phyloP scores from a whole-genome alignment of 2,329 filamentous ascomycete species.

The Fusarium sororula region DNA sequence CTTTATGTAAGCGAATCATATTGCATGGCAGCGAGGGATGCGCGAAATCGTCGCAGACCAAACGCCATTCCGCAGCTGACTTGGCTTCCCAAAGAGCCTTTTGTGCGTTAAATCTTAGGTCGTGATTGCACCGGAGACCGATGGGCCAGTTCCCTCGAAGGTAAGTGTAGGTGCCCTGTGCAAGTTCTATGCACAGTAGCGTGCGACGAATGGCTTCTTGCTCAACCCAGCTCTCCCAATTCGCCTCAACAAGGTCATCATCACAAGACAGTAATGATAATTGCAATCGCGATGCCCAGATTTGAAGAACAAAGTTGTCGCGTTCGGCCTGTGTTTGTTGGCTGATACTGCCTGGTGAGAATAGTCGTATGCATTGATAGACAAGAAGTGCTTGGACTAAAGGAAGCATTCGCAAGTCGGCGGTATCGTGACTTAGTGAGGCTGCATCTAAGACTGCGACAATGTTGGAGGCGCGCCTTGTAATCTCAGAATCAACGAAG shows the following conservation, averaged over 20 bases:
- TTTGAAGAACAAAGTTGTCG: neutral
- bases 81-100: neutral
- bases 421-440: rapidly evolving
- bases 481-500: neutral
- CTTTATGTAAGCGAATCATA: neutral
- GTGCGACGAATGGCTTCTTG: neutral
- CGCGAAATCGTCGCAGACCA: neutral
- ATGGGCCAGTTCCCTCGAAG: neutral
- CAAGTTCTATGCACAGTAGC: neutral
- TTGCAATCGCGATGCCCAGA: neutral
- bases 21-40: neutral
- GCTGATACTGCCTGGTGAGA: neutral
- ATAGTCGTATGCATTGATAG: neutral
- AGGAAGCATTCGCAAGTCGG: neutral
- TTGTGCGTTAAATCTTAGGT: neutral
- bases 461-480: neutral
- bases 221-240: neutral
- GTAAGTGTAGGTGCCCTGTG: neutral
- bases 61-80: neutral
- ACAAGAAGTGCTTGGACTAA: neutral
- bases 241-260: rapidly evolving
- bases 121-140: neutral
- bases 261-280: rapidly evolving
- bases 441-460: neutral
- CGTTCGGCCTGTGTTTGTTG: neutral